phyloP scores from a whole-genome alignment of 305 asterid genomes.

The Fraxinus sp. region DNA sequence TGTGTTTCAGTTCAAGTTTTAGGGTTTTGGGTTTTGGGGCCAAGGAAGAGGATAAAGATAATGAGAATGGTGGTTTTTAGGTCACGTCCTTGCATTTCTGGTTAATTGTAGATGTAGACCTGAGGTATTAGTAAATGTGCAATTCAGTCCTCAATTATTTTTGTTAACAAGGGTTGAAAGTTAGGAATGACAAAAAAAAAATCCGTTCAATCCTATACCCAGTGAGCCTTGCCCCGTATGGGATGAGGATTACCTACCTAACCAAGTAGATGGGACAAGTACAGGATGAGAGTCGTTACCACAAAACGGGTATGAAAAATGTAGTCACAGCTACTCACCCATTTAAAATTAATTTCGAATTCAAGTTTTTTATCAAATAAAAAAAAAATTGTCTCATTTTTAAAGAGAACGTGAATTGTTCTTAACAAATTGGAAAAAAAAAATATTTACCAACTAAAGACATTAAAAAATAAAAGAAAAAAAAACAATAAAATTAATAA shows the following conservation, averaged over 20 bases:
- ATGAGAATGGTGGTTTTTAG: not conserved
- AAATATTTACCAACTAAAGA: no score
- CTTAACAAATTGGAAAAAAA: not conserved
- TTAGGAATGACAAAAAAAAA: no score
- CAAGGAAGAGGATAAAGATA: constrained; percentile 23
- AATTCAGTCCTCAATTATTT: not conserved
- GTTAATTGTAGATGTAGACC: not conserved
- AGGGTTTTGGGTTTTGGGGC: constrained; percentile 27
- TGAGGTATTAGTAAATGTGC: not conserved
- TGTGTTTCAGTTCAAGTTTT: constrained; percentile 13
- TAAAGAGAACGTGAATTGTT: not conserved
- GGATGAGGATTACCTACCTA: not conserved
- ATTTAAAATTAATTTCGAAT: no score
- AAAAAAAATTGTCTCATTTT: not conserved
- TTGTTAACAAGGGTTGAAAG: not conserved
- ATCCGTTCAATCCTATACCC: no score
- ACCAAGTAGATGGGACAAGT: not conserved
- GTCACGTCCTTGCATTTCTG: not conserved
- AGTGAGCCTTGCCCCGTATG: no score
- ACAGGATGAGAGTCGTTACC: not conserved
- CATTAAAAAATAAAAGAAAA: not conserved
- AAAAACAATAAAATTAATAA: no score
- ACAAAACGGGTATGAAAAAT: not conserved
- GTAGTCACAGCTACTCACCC: not conserved
- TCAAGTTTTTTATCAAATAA: not conserved